phyloP scores from a whole-genome alignment of 352 stramenopile species.

The Phytophthora vignae region DNA sequence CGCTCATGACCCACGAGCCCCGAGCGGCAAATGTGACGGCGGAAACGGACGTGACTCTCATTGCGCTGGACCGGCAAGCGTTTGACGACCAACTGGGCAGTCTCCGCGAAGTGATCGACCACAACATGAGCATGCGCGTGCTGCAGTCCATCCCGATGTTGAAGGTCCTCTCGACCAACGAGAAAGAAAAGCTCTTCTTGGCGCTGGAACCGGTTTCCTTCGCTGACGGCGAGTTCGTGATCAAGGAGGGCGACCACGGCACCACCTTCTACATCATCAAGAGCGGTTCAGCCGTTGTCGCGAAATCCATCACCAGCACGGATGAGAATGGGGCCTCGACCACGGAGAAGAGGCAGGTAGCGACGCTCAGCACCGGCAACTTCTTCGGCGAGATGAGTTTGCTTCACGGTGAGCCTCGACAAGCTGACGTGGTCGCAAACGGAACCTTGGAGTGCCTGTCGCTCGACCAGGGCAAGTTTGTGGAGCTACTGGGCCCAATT shows the following conservation, averaged over 20 bases:
- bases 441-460: conserved; percentile 88
- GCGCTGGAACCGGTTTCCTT: conserved; percentile 63
- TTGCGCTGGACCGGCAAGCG: conserved; percentile 92
- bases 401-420: conserved; percentile 60
- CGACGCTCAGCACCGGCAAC: conserved; percentile 61
- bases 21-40: conserved; percentile 91
- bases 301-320: conserved; percentile 47
- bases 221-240: conserved; percentile 62
- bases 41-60: conserved; percentile 65
- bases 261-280: conserved; percentile 89
- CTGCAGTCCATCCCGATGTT: conserved; percentile 79
- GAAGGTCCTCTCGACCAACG: conserved; percentile 65
- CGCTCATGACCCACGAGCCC: conserved; percentile 91
- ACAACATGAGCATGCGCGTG: conserved; percentile 87
- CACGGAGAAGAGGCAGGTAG: conserved; percentile 51
- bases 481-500: conserved; percentile 83
- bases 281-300: conserved; percentile 64
- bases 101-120: conserved; percentile 91
- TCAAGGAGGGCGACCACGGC: conserved; percentile 72
- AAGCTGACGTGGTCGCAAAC: conserved; percentile 78
- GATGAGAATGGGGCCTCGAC: conserved; percentile 28
- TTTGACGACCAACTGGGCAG: conserved; percentile 94
- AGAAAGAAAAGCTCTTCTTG: conserved; percentile 73
- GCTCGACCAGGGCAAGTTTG: conserved; percentile 88
- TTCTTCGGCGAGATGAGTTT: conserved; percentile 84